These are phyloP conservation scores for Backusella westeae DNA, from an alignment of 192 early-diverging fungal species.

Conservation along the genomic window DNA sequence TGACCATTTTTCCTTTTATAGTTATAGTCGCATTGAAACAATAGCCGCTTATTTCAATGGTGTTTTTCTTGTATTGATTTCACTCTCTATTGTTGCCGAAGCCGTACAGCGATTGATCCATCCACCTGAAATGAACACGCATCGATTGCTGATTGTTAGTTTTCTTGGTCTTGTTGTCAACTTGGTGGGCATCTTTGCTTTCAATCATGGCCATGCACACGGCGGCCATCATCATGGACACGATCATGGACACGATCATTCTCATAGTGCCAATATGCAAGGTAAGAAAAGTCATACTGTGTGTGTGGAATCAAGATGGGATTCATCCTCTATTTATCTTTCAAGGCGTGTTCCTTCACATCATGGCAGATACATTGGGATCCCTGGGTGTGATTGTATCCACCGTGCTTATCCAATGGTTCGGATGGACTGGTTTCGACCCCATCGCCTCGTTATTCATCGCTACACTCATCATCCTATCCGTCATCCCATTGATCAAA, in stretches of 20 bases:
- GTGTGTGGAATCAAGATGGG: neutral
- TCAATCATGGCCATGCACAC: constrained; percentile 82
- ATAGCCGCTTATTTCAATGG: constrained; percentile 95
- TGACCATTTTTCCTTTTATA: constrained; percentile 8
- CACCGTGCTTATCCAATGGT: constrained; percentile 83
- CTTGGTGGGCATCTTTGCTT: constrained; percentile 89
- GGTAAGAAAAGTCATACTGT: constrained; percentile 38
- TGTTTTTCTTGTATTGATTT: constrained; percentile 88
- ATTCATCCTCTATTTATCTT: neutral
- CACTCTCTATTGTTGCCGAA: constrained; percentile 88
- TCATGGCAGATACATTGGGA: constrained; percentile 92
- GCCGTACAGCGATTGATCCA: constrained; percentile 82
- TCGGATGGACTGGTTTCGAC: constrained; percentile 95
- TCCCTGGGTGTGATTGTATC: constrained; percentile 96
- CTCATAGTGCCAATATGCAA: constrained; percentile 85
- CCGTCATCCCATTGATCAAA: constrained; percentile 83
- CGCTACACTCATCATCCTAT: constrained; percentile 80
- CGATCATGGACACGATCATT: constrained; percentile 42
- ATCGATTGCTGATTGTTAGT: constrained; percentile 82
- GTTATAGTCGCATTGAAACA: constrained; percentile 89
- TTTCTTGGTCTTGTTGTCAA: constrained; percentile 91
- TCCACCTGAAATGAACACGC: constrained; percentile 84
- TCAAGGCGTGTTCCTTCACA: constrained; percentile 85
- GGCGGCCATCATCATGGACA: constrained; percentile 55
- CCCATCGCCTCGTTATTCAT: constrained; percentile 95